These are phyloP conservation scores for Podila horticola DNA, from an alignment of 192 early-diverging fungal species.

Conservation along the genomic window DNA sequence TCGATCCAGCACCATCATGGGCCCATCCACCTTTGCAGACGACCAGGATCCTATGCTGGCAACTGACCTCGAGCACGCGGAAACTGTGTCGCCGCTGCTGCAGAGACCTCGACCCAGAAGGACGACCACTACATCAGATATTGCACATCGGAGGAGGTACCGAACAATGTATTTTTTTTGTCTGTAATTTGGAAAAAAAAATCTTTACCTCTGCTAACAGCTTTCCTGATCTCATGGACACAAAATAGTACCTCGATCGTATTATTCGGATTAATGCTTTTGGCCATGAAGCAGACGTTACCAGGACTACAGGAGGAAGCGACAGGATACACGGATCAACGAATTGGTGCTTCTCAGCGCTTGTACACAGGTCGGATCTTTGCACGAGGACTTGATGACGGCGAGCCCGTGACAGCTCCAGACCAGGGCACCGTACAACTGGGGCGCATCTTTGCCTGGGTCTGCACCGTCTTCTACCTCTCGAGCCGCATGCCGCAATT, in stretches of 20 bases:
- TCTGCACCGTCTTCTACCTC: conserved; percentile 72
- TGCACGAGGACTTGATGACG: conserved; percentile 1
- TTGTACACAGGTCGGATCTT: conserved; percentile 12
- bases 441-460: conserved; percentile 75
- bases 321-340: background rate
- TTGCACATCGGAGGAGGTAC: conserved; percentile 42
- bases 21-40: background rate
- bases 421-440: conserved; percentile 36
- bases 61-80: background rate
- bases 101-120: conserved; percentile 18
- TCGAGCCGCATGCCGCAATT: conserved; percentile 81
- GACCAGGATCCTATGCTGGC: background rate
- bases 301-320: conserved; percentile 10
- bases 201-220: background rate
- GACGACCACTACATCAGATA: conserved; percentile 28
- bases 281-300: conserved; percentile 35
- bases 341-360: background rate
- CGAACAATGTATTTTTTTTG: background rate
- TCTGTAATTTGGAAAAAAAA: background rate
- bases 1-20: conserved; percentile 3
- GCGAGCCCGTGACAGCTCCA: background rate
- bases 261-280: conserved; percentile 27
- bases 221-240: background rate
- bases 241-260: conserved; percentile 39
- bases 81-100: conserved; percentile 10